Conservation (phyloP, 2,329 filamentous ascomycete species). For the Fusarium chuoi region DNA sequence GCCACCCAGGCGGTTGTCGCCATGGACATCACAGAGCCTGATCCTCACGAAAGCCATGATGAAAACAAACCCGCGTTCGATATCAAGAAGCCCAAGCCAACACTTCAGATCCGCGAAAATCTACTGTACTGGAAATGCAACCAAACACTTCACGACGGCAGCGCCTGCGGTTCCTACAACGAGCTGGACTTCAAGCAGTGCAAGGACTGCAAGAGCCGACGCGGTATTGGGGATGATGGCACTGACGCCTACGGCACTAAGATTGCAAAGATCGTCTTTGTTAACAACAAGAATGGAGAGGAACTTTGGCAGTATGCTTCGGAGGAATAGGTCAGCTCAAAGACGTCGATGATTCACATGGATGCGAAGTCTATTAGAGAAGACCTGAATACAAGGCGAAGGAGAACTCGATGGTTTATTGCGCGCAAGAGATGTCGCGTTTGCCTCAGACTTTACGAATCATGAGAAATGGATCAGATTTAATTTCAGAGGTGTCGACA, state of each 20-base stretch:
- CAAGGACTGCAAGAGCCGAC: constrained; percentile 24
- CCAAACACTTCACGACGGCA: constrained; percentile 17
- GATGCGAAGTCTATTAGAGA: neutral
- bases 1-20: neutral
- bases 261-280: constrained; percentile 19
- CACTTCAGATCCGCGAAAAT: constrained; percentile 18
- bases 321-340: neutral
- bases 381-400: neutral
- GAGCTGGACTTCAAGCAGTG: constrained; percentile 20
- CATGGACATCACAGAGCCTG: constrained; percentile 10
- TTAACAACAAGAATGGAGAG: constrained; percentile 19
- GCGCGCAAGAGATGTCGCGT: neutral
- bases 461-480: neutral
- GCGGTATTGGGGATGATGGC: constrained; percentile 23
- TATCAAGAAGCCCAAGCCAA: constrained; percentile 11
- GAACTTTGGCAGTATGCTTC: constrained; percentile 17
- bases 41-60: neutral
- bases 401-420: neutral
- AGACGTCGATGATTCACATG: neutral
- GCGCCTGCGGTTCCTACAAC: constrained; percentile 16
- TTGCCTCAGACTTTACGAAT: neutral
- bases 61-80: constrained; percentile 1
- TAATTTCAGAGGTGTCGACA: neutral
- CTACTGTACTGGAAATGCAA: constrained; percentile 28
- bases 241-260: constrained; percentile 24